Percentiles rank a stretch among this genome's conserved stretches.
Evolutionary conservation across 345 rosid species (phyloP).

Genomic region (Excoecaria agallocha): DNA sequence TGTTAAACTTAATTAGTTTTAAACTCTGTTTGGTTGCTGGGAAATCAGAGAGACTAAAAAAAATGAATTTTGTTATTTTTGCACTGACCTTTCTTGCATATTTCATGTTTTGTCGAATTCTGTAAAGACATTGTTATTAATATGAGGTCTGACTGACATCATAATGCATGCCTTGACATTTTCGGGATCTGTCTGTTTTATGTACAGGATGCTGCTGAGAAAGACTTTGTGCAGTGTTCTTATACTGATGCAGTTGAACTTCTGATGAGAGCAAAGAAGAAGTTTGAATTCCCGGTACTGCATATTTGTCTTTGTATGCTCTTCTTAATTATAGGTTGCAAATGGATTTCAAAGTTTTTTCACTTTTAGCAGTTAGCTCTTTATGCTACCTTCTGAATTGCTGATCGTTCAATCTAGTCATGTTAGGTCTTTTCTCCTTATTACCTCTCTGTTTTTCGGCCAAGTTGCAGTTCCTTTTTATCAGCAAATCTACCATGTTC

Average conservation of each 20-base stretch:
- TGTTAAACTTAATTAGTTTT: background rate
- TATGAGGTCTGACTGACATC: background rate
- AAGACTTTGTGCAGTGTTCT: slow-evolving; percentile 79
- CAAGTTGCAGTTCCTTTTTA: too few relatives aligned
- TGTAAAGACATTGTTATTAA: background rate
- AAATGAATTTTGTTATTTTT: background rate
- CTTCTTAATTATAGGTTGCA: too few relatives aligned
- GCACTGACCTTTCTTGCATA: slow-evolving; percentile 5
- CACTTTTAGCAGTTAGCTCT: too few relatives aligned
- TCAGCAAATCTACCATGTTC: too few relatives aligned
- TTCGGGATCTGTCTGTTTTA: slow-evolving; percentile 16
- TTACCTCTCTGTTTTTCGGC: too few relatives aligned
- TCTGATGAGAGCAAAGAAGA: slow-evolving; percentile 73
- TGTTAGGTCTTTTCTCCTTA: too few relatives aligned
- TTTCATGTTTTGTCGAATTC: background rate
- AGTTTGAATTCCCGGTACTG: too few relatives aligned
- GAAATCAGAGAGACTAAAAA: background rate
- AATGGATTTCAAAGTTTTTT: too few relatives aligned
- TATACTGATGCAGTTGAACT: slow-evolving; percentile 89
- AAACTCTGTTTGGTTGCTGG: background rate
- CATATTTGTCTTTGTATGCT: too few relatives aligned
- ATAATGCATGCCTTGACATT: slow-evolving; percentile 2
- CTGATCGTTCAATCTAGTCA: too few relatives aligned
- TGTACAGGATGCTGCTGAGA: slow-evolving; percentile 75
- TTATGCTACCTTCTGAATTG: too few relatives aligned